phyloP scores from a whole-genome alignment of 2,329 filamentous ascomycete species.

The Cladorrhinum sp. region DNA sequence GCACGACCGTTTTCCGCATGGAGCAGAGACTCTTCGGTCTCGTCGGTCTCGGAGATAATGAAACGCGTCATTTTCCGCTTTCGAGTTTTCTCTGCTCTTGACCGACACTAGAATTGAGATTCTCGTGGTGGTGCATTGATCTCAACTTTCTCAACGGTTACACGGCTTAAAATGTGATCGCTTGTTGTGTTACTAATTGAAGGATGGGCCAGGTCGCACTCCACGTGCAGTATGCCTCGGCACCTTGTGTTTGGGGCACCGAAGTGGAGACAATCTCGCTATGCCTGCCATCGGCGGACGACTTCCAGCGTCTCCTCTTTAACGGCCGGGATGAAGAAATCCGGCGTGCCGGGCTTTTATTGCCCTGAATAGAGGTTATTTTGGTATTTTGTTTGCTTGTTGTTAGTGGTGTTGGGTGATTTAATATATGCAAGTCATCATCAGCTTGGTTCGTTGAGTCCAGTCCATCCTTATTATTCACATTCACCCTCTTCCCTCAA shows the following conservation, averaged over 20 bases:
- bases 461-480: not conserved
- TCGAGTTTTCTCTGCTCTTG: not conserved
- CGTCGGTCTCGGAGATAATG: not conserved
- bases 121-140: no score
- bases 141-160: no score
- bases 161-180: no score
- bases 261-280: not conserved
- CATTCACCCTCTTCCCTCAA: not conserved
- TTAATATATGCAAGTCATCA: not conserved
- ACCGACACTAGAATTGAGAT: no score
- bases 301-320: not conserved
- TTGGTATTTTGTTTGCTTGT: not conserved
- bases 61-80: not conserved
- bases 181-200: not conserved
- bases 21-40: not conserved
- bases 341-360: not conserved
- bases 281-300: not conserved
- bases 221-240: not conserved
- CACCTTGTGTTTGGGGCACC: not conserved
- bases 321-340: not conserved
- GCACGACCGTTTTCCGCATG: not conserved
- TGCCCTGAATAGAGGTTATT: not conserved
- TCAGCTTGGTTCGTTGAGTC: not conserved
- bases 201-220: not conserved
- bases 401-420: no score